Evolutionary conservation across 1,284 basidiomycete genomes (phyloP), one percentile per base, ranked within the genome.

Genomic region (Cystobasidium slooffiae): DNA sequence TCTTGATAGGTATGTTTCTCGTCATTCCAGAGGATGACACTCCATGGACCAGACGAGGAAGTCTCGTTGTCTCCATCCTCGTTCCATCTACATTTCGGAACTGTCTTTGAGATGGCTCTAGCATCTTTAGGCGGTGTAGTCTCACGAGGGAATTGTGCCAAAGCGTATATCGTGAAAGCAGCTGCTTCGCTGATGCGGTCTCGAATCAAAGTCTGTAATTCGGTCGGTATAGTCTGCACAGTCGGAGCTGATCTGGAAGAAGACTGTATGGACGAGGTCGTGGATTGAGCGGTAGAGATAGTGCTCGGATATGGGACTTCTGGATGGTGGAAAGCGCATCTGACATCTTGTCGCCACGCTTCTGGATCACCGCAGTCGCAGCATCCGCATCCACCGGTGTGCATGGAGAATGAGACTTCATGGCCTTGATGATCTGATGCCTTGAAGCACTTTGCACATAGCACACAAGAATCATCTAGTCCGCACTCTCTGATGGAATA

Each of bases 1-100:
- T 98, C 93, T 67, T 91, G 90, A 79, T 92, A 92, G 1, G 93
- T 94, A 82, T 98, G 97, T 79, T 94, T 97, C 82, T 99, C 97
- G 83, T 98, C 96, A 82, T 97, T 95, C 94, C 94, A 98, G 1
- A 98, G 84, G 20, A 97, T 85, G 68, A 98, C 87, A 24, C 91
- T 89, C 82, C 90, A 96, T 44, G 91, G 87, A 76, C 95, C 90
- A 77, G 88, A 44, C 7, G 78, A 79, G 44, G 74, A 18, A 76
- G 67, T 37, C 76, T 78, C 65, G 81, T 81, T 16, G 46, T 39
- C 22, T 31, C 24, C 24, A 49, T 63, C 24, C 52, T 24, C 16
- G 56, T 62, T 46, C 47, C 47, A 44, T 51, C 44, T 18, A 56
- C 51, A 16, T 49, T n/a, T 18, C 41, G 51, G 43, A 53, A 46